These are phyloP conservation scores for Vigna mungo DNA, from an alignment of 306 rosid species.

Conservation along the genomic window DNA sequence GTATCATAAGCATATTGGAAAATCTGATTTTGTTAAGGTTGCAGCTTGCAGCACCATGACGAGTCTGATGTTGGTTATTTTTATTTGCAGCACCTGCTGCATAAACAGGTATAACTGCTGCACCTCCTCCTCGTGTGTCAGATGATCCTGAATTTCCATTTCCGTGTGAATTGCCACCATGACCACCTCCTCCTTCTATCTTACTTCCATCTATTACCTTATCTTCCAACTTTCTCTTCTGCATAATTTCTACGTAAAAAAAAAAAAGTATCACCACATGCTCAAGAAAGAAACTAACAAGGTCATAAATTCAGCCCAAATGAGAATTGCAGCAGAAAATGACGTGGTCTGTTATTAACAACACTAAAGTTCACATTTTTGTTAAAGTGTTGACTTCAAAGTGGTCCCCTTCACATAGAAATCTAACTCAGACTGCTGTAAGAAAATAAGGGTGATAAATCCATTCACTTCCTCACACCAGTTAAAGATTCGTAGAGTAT, in stretches of 20 bases:
- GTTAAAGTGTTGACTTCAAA: neutral
- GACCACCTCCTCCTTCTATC: constrained; percentile 53
- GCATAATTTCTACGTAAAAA: constrained; percentile 47
- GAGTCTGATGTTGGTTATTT: constrained; percentile 48
- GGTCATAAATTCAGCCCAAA: neutral
- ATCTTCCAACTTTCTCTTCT: constrained; percentile 41
- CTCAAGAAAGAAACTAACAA: constrained; percentile 29
- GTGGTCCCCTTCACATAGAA: neutral
- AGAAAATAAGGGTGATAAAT: neutral
- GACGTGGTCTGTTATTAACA: neutral
- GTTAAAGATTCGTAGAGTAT: constrained; percentile 6
- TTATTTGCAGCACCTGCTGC: constrained; percentile 67
- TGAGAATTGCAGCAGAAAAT: constrained; percentile 16
- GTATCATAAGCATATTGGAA: constrained; percentile 47
- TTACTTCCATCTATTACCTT: constrained; percentile 46
- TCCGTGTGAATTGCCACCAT: constrained; percentile 49
- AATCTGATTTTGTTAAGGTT: constrained; percentile 43
- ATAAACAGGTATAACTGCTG: constrained; percentile 63
- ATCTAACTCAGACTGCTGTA: neutral
- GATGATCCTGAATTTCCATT: constrained; percentile 44
- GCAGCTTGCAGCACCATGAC: constrained; percentile 54
- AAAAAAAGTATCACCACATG: constrained; percentile 19
- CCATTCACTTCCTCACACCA: neutral
- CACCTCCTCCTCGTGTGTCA: constrained; percentile 55
- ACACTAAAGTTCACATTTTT: neutral